Evolutionary conservation across 140 eudicot genomes (phyloP).

Genomic region (Flaveria floridana): DNA sequence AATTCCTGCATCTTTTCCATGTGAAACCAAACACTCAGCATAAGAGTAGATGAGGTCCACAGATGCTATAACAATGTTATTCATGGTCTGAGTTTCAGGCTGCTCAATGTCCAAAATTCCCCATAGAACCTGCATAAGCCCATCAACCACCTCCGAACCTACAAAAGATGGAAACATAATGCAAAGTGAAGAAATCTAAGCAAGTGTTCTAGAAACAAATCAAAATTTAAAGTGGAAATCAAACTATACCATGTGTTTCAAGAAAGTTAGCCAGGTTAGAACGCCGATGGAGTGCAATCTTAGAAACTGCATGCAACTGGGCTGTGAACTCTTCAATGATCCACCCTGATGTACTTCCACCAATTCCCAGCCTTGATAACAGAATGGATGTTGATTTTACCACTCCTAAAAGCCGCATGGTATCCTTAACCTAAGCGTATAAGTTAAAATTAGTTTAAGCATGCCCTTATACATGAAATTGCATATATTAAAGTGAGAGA

Average conservation of each 20-base stretch:
- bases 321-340: constrained; percentile 91
- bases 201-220: constrained; percentile 2
- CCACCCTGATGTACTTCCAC: constrained; percentile 87
- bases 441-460: constrained; percentile 18
- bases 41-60: constrained; percentile 95
- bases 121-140: constrained; percentile 99
- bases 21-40: constrained; percentile 95
- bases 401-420: constrained; percentile 91
- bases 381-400: constrained; percentile 69
- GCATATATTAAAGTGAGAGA: not conserved
- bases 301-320: constrained; percentile 97
- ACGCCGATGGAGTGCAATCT: constrained; percentile 86
- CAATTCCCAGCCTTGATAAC: constrained; percentile 77
- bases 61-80: constrained; percentile 86
- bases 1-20: constrained; percentile 59
- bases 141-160: constrained; percentile 97
- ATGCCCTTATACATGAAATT: not conserved
- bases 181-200: constrained; percentile 17
- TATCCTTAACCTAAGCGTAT: constrained; percentile 74
- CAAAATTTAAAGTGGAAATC: not conserved
- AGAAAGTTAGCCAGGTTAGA: constrained; percentile 83
- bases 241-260: constrained; percentile 67
- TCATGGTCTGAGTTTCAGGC: constrained; percentile 97
- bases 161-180: constrained; percentile 24
- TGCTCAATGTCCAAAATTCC: constrained; percentile 96